phyloP scores from a whole-genome alignment of 2,329 filamentous ascomycete genomes.

The Talaromyces atroroseus region DNA sequence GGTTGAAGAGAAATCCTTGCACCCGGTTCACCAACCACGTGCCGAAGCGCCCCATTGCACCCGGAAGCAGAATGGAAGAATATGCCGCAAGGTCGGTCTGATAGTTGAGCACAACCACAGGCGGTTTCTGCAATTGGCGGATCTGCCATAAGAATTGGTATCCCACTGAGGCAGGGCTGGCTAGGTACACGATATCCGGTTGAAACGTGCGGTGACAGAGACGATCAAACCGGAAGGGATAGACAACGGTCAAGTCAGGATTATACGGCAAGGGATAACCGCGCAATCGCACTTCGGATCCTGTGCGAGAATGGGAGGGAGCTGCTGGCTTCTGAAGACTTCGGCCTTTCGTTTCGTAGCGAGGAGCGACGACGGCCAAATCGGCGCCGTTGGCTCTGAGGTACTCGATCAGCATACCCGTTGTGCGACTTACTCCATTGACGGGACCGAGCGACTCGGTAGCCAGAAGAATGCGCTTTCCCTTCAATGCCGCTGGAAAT shows the following conservation, averaged over 20 bases:
- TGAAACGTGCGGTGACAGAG: conserved; percentile 58
- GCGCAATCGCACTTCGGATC: conserved; percentile 35
- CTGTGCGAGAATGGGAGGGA: conserved; percentile 40
- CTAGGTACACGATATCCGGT: conserved; percentile 65
- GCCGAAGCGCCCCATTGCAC: conserved; percentile 55
- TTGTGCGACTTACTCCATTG: conserved; percentile 68
- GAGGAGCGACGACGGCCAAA: conserved; percentile 62
- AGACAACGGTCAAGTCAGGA: conserved; percentile 64
- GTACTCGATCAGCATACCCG: conserved; percentile 63
- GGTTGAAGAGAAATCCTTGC: conserved; percentile 62
- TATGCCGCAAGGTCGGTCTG: conserved; percentile 68
- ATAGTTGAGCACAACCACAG: conserved; percentile 62
- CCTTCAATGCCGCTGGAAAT: conserved; percentile 47
- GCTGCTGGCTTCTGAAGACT: conserved; percentile 44
- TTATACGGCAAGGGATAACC: conserved; percentile 67
- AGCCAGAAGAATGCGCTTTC: conserved; percentile 60
- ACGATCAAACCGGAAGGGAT: conserved; percentile 60
- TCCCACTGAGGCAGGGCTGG: conserved; percentile 63
- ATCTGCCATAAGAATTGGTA: conserved; percentile 68
- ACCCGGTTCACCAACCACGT: conserved; percentile 58
- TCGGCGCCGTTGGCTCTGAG: conserved; percentile 59
- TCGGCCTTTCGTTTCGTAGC: conserved; percentile 29
- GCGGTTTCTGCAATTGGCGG: conserved; percentile 52
- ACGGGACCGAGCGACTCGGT: conserved; percentile 68
- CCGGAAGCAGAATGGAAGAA: conserved; percentile 63